Evolutionary conservation across 371 early-diverging fungal species (phyloP), one percentile per base, ranked within the genome.

Genomic region (Circinella umbellata): DNA sequence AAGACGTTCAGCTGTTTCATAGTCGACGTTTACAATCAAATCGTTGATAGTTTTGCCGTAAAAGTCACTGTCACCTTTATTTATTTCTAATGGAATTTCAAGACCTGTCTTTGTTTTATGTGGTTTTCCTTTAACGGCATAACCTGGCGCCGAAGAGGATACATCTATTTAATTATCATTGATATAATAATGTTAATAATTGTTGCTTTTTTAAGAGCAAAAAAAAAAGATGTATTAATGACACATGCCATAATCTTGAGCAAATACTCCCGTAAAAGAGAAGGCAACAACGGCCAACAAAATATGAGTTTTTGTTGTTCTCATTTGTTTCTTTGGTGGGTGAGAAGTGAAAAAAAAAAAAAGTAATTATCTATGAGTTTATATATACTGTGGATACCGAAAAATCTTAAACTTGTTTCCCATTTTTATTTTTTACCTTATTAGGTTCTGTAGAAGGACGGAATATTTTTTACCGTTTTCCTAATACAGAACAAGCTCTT

Each of bases 31-130:
- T 14, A 86, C 84, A 2, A 71, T 57, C 34, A 89, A 73, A 10
- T 79, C 72, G 1, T 73, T 38, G 20, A 86, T 70, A 11, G 88
- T 86, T 46, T 77, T 71, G 38, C 89, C 87, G 67, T 75, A 89
- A 0, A 68, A 64, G 54, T 80, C 67, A 38, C 70, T 73, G 46
- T 60, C 37, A 61, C 61, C 9, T 71, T 17, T 7, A 18, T 66
- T 13, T 68, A 67, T 48, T 9, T 63, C 49, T n/a, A 70, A 67
- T 34, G 81, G 81, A 36, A 80, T 72, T 20, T 74, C 74, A n/a
- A 80, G 54, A 39, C 80, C 80, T 10, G 73, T 67, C 11, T 70
- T 60, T 15, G 80, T 80, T 1, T 71, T 67, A 8, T 55, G n/a
- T 13, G 74, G 76, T 13, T 69, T 35, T 7, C 80, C 80, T 13